Base-by-base conservation (phyloP, 2,329 filamentous ascomycete genomes). In the Epichloe hybrida region DNA sequence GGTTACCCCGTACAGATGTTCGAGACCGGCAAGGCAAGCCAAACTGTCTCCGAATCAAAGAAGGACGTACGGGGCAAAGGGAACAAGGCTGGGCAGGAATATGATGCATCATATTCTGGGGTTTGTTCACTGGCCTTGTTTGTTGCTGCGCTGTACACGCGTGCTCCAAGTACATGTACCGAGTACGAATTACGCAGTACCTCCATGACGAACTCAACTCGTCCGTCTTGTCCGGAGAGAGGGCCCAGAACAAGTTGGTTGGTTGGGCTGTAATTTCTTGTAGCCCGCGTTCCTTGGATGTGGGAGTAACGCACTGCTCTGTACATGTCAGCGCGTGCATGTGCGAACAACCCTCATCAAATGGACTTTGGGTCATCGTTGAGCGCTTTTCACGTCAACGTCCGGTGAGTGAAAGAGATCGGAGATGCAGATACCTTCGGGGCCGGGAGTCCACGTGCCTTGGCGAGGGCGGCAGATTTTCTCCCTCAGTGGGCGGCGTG, bases 91-190 rank as follows among this genome's bases (percentile, higher is more conserved):
- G 35, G 35, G 12, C 12, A 38, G 8, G 35, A 46, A 38, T 38
- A 17, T 50, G 41, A 45, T n/a, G 48, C 48, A 21, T 50, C 48
- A 50, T 44, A 50, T 45, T 45, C 7, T 39, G 45, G 12, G 5
- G 17, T 13, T 34, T 39, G 31, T 34, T 46, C 23, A 35, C 44
- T 38, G 20, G 44, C 44, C n/a, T 13, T 46, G 21, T n/a, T 21
- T 46, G 23, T 34, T 37, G 44, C 12, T 23, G 36, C 3, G 36
- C 36, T 37, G 36, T 8, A 37, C 27, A 27, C 7, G 27, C 27
- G 27, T 27, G 23, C 23, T 7, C 23, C 23, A 27, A 27, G 23
- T 27, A 27, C 23, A 27, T 27, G 23, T 2, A 27, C 23, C 23
- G 23, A 27, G 23, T 7, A 27, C 23, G 23, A 6, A 21, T 21